These are phyloP conservation scores for Monilinia aucupariae DNA, from an alignment of 2,329 filamentous ascomycete genomes.

Conservation along the genomic window DNA sequence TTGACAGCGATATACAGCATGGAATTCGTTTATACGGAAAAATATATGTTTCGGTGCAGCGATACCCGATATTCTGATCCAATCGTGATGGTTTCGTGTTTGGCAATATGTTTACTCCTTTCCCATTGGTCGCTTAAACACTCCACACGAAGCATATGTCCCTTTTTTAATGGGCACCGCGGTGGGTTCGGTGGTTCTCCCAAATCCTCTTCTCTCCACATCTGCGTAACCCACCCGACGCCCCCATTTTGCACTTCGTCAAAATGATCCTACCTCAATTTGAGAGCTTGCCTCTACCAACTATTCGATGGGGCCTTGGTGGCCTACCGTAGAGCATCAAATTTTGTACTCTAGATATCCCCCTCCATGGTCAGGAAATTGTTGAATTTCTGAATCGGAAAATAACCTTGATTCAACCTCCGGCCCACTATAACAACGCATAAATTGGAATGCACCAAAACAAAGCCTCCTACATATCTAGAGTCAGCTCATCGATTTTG, in stretches of 20 bases:
- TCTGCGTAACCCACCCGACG: conserved; percentile 5
- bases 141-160: neutral
- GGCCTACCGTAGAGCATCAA: neutral
- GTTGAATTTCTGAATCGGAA: too few relatives aligned
- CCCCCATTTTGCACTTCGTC: neutral
- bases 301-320: neutral
- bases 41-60: conserved; percentile 22
- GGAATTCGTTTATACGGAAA: conserved; percentile 18
- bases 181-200: neutral
- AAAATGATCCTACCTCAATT: neutral
- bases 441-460: too few relatives aligned
- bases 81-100: conserved; percentile 7
- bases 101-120: neutral
- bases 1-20: neutral
- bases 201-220: neutral
- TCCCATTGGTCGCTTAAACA: conserved; percentile 7
- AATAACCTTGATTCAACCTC: too few relatives aligned
- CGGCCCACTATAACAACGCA: too few relatives aligned
- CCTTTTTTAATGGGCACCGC: neutral
- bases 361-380: too few relatives aligned
- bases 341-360: too few relatives aligned
- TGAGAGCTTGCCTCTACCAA: neutral
- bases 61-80: conserved; percentile 18
- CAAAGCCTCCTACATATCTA: too few relatives aligned
- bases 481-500: too few relatives aligned